These are phyloP conservation scores for Solanum pinnatisectum DNA, from an alignment of 257 asterid genomes.

Conservation along the genomic window DNA sequence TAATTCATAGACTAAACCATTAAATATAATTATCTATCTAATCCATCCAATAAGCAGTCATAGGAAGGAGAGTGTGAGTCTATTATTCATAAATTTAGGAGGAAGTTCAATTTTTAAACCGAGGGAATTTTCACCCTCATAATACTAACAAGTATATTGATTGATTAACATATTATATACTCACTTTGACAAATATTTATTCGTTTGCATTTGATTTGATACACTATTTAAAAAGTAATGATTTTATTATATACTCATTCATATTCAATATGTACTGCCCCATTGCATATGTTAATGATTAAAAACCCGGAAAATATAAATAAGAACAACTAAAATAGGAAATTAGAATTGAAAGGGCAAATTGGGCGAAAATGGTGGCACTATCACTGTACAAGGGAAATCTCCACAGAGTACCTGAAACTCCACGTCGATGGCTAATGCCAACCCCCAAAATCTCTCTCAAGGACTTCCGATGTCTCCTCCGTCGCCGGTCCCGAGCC, in stretches of 20 bases:
- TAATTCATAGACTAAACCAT: background rate
- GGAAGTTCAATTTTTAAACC: background rate
- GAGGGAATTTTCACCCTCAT: background rate
- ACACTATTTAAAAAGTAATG: background rate
- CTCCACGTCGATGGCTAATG: slow-evolving; percentile 57
- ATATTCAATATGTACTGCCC: background rate
- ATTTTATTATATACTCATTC: background rate
- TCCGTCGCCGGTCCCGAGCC: slow-evolving; percentile 65
- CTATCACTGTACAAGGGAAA: slow-evolving; percentile 82
- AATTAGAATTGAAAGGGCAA: background rate
- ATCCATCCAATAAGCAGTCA: background rate
- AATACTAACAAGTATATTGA: too few relatives aligned
- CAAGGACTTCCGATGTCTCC: slow-evolving; percentile 51
- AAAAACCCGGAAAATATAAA: background rate
- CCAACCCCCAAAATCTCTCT: slow-evolving; percentile 54
- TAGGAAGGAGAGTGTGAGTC: background rate
- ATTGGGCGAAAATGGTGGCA: slow-evolving; percentile 46
- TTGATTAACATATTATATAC: too few relatives aligned
- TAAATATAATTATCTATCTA: background rate
- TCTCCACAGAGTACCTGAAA: slow-evolving; percentile 66
- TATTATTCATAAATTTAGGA: too few relatives aligned
- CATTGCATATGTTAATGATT: background rate
- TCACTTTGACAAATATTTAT: too few relatives aligned
- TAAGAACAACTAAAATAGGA: background rate
- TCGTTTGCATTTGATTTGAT: background rate